Base-by-base conservation (phyloP, 352 stramenopile species). In the Peronosclerospora sorghi region DNA sequence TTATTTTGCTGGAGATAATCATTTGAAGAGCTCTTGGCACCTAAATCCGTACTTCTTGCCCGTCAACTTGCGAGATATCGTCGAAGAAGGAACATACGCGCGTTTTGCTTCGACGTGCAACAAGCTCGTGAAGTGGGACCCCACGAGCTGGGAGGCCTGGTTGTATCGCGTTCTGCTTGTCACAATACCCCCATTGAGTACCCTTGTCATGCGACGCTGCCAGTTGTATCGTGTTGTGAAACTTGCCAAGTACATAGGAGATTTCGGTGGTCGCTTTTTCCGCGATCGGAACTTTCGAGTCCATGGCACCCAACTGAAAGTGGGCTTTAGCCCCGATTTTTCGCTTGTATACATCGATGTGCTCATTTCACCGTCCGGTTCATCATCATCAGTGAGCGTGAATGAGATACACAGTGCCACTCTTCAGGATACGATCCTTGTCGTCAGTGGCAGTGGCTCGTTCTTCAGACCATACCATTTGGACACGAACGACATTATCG, bases 301-400 rank as follows among this genome's bases (percentile, higher is more conserved):
- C 14, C 74, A 87, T 45, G 72, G 75, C 13, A 79, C 71, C 23
- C 65, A 83, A 40, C 59, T 88, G 13, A 88, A 90, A 39, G 58
- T 92, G 41, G 80, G 80, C 7, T 90, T 89, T 60, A 91, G 77
- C 34, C 49, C 76, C 10, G 80, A 92, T 51, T 88, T 90, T 50
- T 89, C 75, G 5, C 68, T 90, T 19, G 73, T 68, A 37, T 92
- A 90, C 35, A 59, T 92, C 8, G 80, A 92, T 26, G 67, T 92
- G 8, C 46, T 92, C 5, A 73, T 83, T 27, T 65, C 65, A 9
- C 56, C 60, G 18, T 52, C 51, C 9, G 44, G 23, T 26, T 64
- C 54, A 12, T 38, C 54, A 23, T 61, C 51, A 18, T 58, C 54
- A 9, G 47, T 45, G 15, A 68, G 59, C 17, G 35, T 68, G 32